These are phyloP conservation scores for Fusarium coffeatum DNA, from an alignment of 2,329 filamentous ascomycete genomes.

Conservation along the genomic window DNA sequence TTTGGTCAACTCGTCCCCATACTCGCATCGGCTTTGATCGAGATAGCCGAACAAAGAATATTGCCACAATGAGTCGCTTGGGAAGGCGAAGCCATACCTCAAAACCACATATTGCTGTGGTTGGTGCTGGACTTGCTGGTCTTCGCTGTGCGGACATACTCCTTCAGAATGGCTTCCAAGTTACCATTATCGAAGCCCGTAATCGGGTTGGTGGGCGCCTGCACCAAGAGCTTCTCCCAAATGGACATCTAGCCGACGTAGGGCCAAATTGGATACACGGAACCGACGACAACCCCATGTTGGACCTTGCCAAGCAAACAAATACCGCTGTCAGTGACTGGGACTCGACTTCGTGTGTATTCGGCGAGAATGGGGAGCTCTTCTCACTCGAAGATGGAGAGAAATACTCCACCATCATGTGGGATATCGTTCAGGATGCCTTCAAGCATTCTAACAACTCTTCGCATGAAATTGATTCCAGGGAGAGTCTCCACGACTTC, in stretches of 20 bases:
- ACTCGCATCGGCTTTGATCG: slow-evolving; percentile 51
- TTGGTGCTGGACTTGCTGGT: slow-evolving; percentile 77
- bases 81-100: slow-evolving; percentile 28
- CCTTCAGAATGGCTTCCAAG: slow-evolving; percentile 70
- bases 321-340: slow-evolving; percentile 61
- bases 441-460: slow-evolving; percentile 74
- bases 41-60: slow-evolving; percentile 47
- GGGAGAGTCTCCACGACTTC: slow-evolving; percentile 65
- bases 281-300: slow-evolving; percentile 75
- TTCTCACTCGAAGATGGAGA: slow-evolving; percentile 61
- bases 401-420: slow-evolving; percentile 66
- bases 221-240: slow-evolving; percentile 61
- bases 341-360: slow-evolving; percentile 66
- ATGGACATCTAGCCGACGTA: slow-evolving; percentile 64
- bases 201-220: slow-evolving; percentile 75
- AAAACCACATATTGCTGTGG: slow-evolving; percentile 69
- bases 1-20: slow-evolving; percentile 56
- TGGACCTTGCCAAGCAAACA: slow-evolving; percentile 73
- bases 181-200: slow-evolving; percentile 77
- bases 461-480: slow-evolving; percentile 58
- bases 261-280: slow-evolving; percentile 88
- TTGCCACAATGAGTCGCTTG: slow-evolving; percentile 49
- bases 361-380: slow-evolving; percentile 66
- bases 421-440: slow-evolving; percentile 75
- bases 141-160: slow-evolving; percentile 78